Conservation (phyloP, 257 asterid genomes). For the Przewalskia tangutica region DNA sequence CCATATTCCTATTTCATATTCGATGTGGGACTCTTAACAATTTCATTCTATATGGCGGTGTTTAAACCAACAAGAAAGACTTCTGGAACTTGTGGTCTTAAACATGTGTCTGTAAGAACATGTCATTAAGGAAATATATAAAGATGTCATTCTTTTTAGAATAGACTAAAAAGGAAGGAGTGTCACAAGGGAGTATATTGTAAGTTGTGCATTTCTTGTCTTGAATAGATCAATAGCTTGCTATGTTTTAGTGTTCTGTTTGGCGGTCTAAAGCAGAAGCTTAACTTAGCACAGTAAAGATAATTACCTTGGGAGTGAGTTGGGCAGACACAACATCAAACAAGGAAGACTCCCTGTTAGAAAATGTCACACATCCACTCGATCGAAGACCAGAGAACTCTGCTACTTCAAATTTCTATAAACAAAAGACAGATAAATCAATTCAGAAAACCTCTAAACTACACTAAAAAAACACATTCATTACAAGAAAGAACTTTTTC, state of each 20-base stretch:
- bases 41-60: neutral
- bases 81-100: neutral
- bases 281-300: neutral
- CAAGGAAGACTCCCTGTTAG: conserved; percentile 45
- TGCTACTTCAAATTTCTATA: conserved; percentile 55
- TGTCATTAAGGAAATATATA: no score
- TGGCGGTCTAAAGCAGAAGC: neutral
- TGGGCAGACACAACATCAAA: conserved; percentile 64
- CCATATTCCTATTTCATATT: no score
- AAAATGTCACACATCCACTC: conserved; percentile 43
- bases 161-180: neutral
- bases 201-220: neutral
- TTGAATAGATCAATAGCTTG: neutral
- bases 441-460: neutral
- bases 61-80: neutral
- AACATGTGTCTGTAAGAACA: neutral
- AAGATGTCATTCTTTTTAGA: no score
- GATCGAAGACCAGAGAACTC: conserved; percentile 71
- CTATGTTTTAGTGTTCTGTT: neutral
- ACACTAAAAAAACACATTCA: neutral
- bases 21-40: no score
- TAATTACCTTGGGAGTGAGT: conserved; percentile 49
- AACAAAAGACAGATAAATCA: neutral
- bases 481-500: neutral
- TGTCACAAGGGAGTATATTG: neutral